phyloP scores from a whole-genome alignment of 2,329 filamentous ascomycete genomes.

The Ophiostoma perfectum region DNA sequence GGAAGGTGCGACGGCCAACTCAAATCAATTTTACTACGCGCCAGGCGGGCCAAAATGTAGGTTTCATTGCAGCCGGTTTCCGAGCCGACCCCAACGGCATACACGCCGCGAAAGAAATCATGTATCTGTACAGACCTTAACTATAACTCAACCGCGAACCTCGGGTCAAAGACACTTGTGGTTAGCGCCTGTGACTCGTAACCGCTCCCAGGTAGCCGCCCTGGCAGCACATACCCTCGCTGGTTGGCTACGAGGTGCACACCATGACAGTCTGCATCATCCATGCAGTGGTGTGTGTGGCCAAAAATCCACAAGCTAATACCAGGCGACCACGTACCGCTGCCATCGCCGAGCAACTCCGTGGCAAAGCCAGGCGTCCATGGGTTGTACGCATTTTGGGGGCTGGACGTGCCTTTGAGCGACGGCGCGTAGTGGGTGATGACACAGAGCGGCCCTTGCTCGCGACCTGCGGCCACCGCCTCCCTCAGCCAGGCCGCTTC shows the following conservation, averaged over 20 bases:
- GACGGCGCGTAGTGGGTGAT: slow-evolving; percentile 55
- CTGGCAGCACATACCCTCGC: slow-evolving; percentile 33
- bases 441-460: slow-evolving; percentile 36
- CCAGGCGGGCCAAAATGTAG: too few relatives aligned
- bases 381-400: slow-evolving; percentile 43
- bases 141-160: too few relatives aligned
- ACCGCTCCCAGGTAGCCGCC: too few relatives aligned
- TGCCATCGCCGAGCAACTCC: slow-evolving; percentile 36
- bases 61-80: too few relatives aligned
- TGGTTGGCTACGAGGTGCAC: slow-evolving; percentile 43
- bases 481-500: slow-evolving; percentile 48
- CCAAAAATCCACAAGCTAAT: slow-evolving; percentile 44
- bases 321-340: slow-evolving; percentile 30
- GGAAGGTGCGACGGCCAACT: too few relatives aligned
- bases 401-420: slow-evolving; percentile 44
- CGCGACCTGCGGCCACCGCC: slow-evolving; percentile 23
- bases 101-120: too few relatives aligned
- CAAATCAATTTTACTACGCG: too few relatives aligned
- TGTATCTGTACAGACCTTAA: too few relatives aligned
- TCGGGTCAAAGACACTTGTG: too few relatives aligned
- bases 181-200: too few relatives aligned
- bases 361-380: slow-evolving; percentile 50
- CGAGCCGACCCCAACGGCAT: too few relatives aligned
- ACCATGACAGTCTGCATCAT: slow-evolving; percentile 32
- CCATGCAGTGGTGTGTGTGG: slow-evolving; percentile 43